Evolutionary conservation across 2,329 filamentous ascomycete species (phyloP).

Genomic region (Paraphaeosphaeria sporulosa): DNA sequence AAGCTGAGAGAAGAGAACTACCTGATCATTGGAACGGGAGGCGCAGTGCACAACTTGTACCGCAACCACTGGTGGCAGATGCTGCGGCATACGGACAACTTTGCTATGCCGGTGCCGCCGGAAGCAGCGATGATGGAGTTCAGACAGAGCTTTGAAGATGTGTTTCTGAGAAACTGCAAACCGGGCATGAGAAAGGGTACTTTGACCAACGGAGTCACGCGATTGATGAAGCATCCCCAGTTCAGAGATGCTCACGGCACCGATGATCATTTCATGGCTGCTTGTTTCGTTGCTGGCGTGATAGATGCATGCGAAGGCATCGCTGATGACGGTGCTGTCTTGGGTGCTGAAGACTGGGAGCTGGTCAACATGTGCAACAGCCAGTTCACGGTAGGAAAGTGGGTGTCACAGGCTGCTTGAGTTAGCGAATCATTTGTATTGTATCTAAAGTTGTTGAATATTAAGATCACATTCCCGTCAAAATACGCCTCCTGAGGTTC

Average conservation of each 20-base stretch:
- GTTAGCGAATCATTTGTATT: background rate
- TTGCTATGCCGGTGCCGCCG: constrained; percentile 66
- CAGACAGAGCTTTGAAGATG: constrained; percentile 69
- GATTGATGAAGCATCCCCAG: constrained; percentile 72
- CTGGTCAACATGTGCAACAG: constrained; percentile 46
- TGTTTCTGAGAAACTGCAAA: constrained; percentile 57
- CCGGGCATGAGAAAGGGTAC: constrained; percentile 56
- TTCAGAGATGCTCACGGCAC: constrained; percentile 73
- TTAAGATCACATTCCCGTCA: too few species aligned
- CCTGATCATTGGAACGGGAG: constrained; percentile 66
- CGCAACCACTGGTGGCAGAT: constrained; percentile 72
- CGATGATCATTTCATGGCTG: constrained; percentile 74
- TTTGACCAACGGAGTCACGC: constrained; percentile 63
- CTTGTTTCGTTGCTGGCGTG: constrained; percentile 68
- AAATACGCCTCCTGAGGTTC: too few species aligned
- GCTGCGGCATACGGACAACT: constrained; percentile 68
- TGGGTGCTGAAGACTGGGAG: constrained; percentile 45
- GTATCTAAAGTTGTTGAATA: background rate
- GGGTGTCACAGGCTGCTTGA: constrained; percentile 7
- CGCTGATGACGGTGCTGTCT: constrained; percentile 29
- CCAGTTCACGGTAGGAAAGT: constrained; percentile 39
- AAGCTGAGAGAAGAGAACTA: constrained; percentile 63
- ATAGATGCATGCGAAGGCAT: constrained; percentile 27
- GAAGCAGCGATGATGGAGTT: constrained; percentile 70
- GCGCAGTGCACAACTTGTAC: constrained; percentile 75